Evolutionary conservation across 768 basidiomycete species (phyloP), one percentile per base, ranked within the genome.

Genomic region (Rhodotorula toruloides): DNA sequence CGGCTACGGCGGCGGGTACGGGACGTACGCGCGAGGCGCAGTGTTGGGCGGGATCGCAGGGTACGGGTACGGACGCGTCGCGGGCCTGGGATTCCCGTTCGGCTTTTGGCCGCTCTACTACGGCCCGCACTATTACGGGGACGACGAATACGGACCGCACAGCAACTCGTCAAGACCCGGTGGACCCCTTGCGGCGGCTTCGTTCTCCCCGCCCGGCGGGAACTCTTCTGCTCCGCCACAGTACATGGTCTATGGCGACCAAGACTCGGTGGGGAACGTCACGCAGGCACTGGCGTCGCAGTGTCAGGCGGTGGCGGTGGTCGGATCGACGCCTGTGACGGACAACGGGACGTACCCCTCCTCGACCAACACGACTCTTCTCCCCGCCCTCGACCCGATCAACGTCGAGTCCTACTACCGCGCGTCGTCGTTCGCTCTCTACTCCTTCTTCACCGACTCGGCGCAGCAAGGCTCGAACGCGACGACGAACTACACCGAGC

Each of bases 91-190:
- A 7, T 61, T 61, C 13, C 50, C 59, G 2, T 61, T 32, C 9
- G 58, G 58, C 4, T 42, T 19, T 22, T 57, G 44, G 56, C 59
- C 40, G 40, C 55, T 67, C 5, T 67, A 67, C 44, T 48, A 54
- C 31, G 42, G 53, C 4, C 60, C 22, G 11, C 10, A n/a, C 21
- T 67, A 67, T 31, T 67, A 62, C 32, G 50, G 56, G 17, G 39
- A 67, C 61, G 66, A 67, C 56, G 66, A 67, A 60, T 67, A 67
- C 46, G 66, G 66, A 1, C 66, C 55, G 31, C n/a, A 58, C 25
- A 29, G 13, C 17, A 67, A 67, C 52, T 47, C 36, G 13, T 53
- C 55, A 2, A 60, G 66, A 16, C 66, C 66, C 0, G 66, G 66
- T 17, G 66, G 66, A 1, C 34, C 44, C 7, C 65, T 67, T 44